Percentiles rank a stretch among this genome's conserved stretches.
Evolutionary conservation across 1,284 basidiomycete species (phyloP).

Genomic region (Cryptococcus amylolentus): DNA sequence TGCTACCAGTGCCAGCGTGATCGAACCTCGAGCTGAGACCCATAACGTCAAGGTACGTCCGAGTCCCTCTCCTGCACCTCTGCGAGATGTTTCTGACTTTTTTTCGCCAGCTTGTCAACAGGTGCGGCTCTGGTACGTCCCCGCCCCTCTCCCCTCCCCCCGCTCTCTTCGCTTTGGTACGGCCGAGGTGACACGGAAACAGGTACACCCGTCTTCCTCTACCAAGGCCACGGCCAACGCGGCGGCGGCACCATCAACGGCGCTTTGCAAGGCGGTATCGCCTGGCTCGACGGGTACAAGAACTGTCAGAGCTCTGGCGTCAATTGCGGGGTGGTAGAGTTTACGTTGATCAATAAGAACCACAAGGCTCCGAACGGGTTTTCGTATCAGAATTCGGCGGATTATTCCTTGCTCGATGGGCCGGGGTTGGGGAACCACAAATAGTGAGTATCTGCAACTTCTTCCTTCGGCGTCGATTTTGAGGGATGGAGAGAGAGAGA

Average conservation of each 20-base stretch:
- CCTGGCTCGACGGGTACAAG: constrained; percentile 16
- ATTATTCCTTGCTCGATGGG: constrained; percentile 19
- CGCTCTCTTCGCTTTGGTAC: no score
- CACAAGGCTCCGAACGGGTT: constrained; percentile 9
- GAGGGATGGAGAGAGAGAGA: no score
- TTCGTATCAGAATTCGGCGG: constrained; percentile 11
- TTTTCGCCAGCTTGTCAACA: constrained; percentile 16
- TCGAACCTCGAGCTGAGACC: no score
- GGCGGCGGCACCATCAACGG: constrained; percentile 14
- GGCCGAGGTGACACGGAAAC: not conserved
- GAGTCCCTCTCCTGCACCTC: no score
- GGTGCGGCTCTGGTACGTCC: constrained; percentile 7
- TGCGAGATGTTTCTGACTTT: no score
- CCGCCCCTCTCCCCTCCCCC: no score
- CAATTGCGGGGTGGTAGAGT: constrained; percentile 28
- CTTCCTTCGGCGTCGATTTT: not conserved
- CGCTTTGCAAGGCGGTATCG: constrained; percentile 18
- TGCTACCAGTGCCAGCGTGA: no score
- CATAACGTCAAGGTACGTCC: no score
- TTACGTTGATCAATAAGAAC: constrained; percentile 6
- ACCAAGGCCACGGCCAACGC: not conserved
- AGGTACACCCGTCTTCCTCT: constrained; percentile 18
- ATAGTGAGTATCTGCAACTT: constrained; percentile 5
- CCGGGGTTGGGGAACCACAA: constrained; percentile 12
- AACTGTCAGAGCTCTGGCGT: constrained; percentile 17